These are phyloP conservation scores for Drechslerella dactyloides DNA, from an alignment of 2,329 filamentous ascomycete genomes.

Conservation along the genomic window DNA sequence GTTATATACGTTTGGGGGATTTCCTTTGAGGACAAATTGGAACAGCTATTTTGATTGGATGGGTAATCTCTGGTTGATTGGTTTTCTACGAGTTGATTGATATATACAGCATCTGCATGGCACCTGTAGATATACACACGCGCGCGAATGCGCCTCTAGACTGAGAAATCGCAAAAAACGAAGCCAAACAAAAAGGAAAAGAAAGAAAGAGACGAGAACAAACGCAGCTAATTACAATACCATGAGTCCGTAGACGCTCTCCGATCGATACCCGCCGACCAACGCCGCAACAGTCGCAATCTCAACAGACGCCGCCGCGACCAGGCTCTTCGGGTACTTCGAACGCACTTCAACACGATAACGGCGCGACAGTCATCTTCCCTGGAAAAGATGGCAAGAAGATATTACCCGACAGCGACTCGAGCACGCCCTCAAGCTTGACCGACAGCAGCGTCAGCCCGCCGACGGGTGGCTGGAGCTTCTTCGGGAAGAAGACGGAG, in stretches of 20 bases:
- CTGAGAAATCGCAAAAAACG: slow-evolving; percentile 15
- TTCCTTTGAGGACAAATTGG: not conserved
- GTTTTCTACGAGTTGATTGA: slow-evolving; percentile 13
- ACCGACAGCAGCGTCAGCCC: slow-evolving; percentile 45
- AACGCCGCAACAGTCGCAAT: slow-evolving; percentile 18
- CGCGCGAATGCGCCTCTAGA: not conserved
- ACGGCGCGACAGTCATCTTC: slow-evolving; percentile 27
- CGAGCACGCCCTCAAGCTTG: slow-evolving; percentile 23
- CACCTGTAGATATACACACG: slow-evolving; percentile 5
- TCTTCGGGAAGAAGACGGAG: slow-evolving; percentile 8
- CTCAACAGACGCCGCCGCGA: slow-evolving; percentile 11
- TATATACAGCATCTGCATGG: slow-evolving; percentile 2
- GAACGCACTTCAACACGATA: not conserved
- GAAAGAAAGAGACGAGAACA: slow-evolving; percentile 16
- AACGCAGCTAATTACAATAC: slow-evolving; percentile 38
- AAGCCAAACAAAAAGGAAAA: slow-evolving; percentile 19
- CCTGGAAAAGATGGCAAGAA: slow-evolving; percentile 25
- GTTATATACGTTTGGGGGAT: not conserved
- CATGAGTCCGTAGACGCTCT: slow-evolving; percentile 38
- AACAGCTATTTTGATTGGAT: not conserved
- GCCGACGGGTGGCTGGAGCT: slow-evolving; percentile 16
- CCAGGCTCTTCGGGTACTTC: not conserved
- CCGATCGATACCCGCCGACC: slow-evolving; percentile 31
- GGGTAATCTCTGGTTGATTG: not conserved
- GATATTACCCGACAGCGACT: slow-evolving; percentile 16